Evolutionary conservation across 2,329 filamentous ascomycete species (phyloP).

Genomic region (Penicillium sp.): DNA sequence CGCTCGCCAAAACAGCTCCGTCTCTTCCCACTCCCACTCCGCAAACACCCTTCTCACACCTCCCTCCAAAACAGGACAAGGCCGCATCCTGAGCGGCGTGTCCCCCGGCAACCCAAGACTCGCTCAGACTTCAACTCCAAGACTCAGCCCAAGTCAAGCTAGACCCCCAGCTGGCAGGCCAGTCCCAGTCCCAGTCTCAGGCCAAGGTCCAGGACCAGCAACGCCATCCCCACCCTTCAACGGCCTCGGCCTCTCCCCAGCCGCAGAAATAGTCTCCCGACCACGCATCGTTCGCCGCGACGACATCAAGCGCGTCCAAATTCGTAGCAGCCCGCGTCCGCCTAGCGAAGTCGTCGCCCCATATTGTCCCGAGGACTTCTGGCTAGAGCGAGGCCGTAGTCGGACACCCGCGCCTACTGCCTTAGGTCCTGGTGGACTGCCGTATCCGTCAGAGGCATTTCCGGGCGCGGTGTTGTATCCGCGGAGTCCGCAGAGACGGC

Average conservation of each 20-base stretch:
- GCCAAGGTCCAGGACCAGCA: not conserved
- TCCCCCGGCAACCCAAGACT: conserved; percentile 7
- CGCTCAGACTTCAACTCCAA: conserved; percentile 20
- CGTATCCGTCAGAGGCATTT: conserved; percentile 23
- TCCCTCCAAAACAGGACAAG: conserved; percentile 7
- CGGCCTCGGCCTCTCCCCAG: not conserved
- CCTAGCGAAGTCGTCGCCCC: conserved; percentile 26
- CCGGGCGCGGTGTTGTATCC: conserved; percentile 20
- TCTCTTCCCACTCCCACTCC: conserved; percentile 8
- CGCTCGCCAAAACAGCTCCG: conserved; percentile 8
- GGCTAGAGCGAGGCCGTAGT: conserved; percentile 23
- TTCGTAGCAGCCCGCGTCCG: conserved; percentile 31
- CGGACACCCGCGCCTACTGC: not conserved
- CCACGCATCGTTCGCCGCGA: conserved; percentile 35
- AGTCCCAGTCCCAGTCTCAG: not conserved
- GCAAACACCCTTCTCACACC: conserved; percentile 9
- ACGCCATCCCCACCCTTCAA: not conserved
- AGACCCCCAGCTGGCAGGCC: not conserved
- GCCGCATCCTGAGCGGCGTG: conserved; percentile 1
- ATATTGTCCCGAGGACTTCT: conserved; percentile 34
- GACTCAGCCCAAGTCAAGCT: not conserved
- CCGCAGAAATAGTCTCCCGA: conserved; percentile 32
- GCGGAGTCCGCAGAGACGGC: conserved; percentile 25
- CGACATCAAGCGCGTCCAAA: conserved; percentile 36
- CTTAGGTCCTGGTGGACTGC: conserved; percentile 4